A percentile compares a stretch with the other conserved stretches of the same genome.
phyloP scores from a whole-genome alignment of 495 filamentous ascomycete species.

The Penicillium salamii region DNA sequence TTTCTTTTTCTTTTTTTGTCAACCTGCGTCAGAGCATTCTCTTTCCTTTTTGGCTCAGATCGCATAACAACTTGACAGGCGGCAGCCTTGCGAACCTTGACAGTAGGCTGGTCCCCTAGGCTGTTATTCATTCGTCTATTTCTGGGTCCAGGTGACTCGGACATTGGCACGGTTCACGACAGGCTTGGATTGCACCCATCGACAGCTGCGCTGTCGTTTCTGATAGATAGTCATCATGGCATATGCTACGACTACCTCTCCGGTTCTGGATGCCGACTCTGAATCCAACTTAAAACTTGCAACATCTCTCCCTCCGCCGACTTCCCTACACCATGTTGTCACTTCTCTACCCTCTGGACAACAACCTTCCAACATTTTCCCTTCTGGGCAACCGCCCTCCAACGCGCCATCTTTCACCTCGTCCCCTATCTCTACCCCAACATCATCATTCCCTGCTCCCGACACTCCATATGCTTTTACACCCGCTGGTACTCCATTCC shows the following conservation, averaged over 20 bases:
- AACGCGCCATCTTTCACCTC: constrained; percentile 31
- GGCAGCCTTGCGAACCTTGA: constrained; percentile 26
- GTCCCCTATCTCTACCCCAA: constrained; percentile 31
- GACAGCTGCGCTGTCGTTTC: constrained; percentile 34
- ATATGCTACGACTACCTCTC: constrained; percentile 40
- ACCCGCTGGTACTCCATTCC: constrained; percentile 49
- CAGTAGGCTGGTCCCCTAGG: constrained; percentile 33
- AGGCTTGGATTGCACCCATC: constrained; percentile 28
- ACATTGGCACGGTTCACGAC: constrained; percentile 38
- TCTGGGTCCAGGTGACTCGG: constrained; percentile 48
- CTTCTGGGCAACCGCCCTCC: constrained; percentile 21
- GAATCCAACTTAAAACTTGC: constrained; percentile 42
- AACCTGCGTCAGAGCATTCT: constrained; percentile 34
- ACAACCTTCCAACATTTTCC: too few species aligned
- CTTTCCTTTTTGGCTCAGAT: constrained; percentile 34
- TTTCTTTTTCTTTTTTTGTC: constrained; percentile 11
- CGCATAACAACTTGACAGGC: constrained; percentile 28
- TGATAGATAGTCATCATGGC: constrained; percentile 41
- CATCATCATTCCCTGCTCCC: constrained; percentile 27
- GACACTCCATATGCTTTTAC: constrained; percentile 41
- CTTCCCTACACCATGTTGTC: constrained; percentile 40
- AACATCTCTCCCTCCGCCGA: constrained; percentile 33
- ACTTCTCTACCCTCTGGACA: constrained; percentile 34
- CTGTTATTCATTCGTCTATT: constrained; percentile 37
- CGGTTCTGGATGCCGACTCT: constrained; percentile 42